phyloP scores from a whole-genome alignment of 768 basidiomycete species.

The Lactarius quietus region DNA sequence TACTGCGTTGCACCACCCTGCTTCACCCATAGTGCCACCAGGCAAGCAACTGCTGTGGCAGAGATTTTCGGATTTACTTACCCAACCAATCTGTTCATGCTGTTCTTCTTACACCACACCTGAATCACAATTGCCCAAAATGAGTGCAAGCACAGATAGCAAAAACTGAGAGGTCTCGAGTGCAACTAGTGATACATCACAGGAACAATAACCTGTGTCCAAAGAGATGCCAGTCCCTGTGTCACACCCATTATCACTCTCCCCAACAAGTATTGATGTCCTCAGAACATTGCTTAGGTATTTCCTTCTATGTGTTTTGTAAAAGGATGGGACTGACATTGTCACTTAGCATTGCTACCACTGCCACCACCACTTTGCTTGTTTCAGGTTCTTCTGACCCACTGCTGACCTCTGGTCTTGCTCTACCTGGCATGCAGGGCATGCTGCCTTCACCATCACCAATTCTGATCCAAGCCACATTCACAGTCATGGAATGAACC shows the following conservation, averaged over 20 bases:
- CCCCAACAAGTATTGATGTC: constrained; percentile 73
- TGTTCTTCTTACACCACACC: too few relatives aligned
- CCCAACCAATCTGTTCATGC: constrained; percentile 19
- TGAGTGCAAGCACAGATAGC: too few relatives aligned
- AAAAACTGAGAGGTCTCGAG: too few relatives aligned
- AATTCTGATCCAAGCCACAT: too few relatives aligned
- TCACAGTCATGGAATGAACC: too few relatives aligned
- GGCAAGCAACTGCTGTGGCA: constrained; percentile 8
- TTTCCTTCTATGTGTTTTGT: constrained; percentile 26
- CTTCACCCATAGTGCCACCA: constrained; percentile 14
- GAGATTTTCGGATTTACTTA: constrained; percentile 17
- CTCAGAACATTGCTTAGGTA: constrained; percentile 83
- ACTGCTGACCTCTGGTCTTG: too few relatives aligned
- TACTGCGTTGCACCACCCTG: constrained; percentile 6
- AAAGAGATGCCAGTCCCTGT: constrained; percentile 15
- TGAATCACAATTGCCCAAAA: too few relatives aligned
- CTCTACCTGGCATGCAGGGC: too few relatives aligned
- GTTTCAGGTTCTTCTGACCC: constrained; percentile 68
- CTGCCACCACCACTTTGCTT: constrained; percentile 84
- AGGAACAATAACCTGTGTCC: neutral
- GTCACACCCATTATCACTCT: constrained; percentile 36
- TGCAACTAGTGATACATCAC: constrained; percentile 7
- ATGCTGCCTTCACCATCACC: too few relatives aligned
- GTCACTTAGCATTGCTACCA: constrained; percentile 72
- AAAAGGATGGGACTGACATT: constrained; percentile 1